Base-by-base conservation (phyloP, 2,329 filamentous ascomycete species). In the Botrytis sinoallii region DNA sequence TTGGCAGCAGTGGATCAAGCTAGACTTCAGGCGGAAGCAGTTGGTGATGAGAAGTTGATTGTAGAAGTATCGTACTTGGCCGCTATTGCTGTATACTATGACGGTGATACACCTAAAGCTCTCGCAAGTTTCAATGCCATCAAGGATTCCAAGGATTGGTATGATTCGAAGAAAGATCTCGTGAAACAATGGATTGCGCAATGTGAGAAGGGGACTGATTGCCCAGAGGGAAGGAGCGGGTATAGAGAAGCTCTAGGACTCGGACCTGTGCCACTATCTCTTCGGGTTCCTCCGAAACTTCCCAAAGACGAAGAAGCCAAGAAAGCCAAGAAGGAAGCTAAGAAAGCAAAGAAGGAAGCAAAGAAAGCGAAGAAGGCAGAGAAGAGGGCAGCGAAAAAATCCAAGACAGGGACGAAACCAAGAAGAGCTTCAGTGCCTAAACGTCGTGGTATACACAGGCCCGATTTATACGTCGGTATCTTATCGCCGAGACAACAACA, bases 401-500 rank as follows among this genome's bases (percentile, higher is more conserved):
- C 18, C 4, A 70, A 44, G 52, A 14, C 25, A 38, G 40, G 7
- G 14, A 16, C 29, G 1, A 70, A 60, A 16, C 29, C 52, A 46
- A 70, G 22, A 46, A 61, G 22, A 38, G 38, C 67, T 32, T 16
- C n/a, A 14, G 52, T 14, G 4, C 55, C 52, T 38, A 38, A 10
- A 22, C 55, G 20, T 60, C 52, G n/a, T 70, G 29, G 40, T 61
- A 40, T 59, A 44, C 55, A 32, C 9, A 61, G 60, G 32, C 70
- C 44, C 32, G 59, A 72, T 32, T 22, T 72, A 35, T 72, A 72
- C 16, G 70, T 72, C 35, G 38, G 35, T 14, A 20, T 46, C 18
- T 57, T 72, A 6, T 29, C 60, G n/a, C 44, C 12, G 29, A 20
- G 6, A 8, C 44, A 66, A 57, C 35, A 67, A 16, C 8, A 14